These are phyloP conservation scores for Cercospora berteroae DNA, from an alignment of 2,329 filamentous ascomycete genomes.

Conservation along the genomic window DNA sequence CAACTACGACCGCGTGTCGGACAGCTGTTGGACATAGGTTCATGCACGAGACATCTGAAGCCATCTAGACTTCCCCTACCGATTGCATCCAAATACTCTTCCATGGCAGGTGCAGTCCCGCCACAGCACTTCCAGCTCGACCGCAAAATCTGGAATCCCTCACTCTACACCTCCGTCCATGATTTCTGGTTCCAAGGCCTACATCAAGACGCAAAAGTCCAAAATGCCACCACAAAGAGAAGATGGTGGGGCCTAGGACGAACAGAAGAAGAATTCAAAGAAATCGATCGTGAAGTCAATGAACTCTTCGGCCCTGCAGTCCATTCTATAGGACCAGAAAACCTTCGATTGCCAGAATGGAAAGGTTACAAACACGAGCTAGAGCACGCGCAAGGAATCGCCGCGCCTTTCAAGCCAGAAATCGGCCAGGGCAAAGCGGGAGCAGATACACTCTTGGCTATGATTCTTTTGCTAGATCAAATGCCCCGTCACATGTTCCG, in stretches of 20 bases:
- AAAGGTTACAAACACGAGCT: conserved; percentile 30
- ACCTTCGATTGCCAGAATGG: conserved; percentile 33
- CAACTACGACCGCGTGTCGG: not conserved
- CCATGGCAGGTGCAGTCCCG: not conserved
- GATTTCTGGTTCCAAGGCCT: conserved; percentile 43
- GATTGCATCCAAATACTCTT: not conserved
- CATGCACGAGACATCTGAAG: not conserved
- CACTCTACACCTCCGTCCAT: conserved; percentile 40
- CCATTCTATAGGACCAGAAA: conserved; percentile 39
- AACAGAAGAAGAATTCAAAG: conserved; percentile 35
- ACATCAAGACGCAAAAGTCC: conserved; percentile 29
- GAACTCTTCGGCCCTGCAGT: conserved; percentile 39
- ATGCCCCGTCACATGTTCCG: conserved; percentile 63
- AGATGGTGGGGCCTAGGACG: conserved; percentile 41
- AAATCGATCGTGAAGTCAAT: conserved; percentile 41
- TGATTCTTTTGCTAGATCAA: conserved; percentile 62
- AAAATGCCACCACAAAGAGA: conserved; percentile 32
- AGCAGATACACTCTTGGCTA: conserved; percentile 46
- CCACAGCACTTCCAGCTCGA: conserved; percentile 36
- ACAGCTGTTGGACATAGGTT: not conserved
- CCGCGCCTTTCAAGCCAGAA: conserved; percentile 39
- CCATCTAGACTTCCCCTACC: not conserved
- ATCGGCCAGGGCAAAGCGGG: conserved; percentile 15
- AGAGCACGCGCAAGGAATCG: conserved; percentile 26
- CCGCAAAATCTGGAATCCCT: conserved; percentile 41